phyloP scores from a whole-genome alignment of 352 stramenopile genomes.

The Phytophthora gonapodyides region DNA sequence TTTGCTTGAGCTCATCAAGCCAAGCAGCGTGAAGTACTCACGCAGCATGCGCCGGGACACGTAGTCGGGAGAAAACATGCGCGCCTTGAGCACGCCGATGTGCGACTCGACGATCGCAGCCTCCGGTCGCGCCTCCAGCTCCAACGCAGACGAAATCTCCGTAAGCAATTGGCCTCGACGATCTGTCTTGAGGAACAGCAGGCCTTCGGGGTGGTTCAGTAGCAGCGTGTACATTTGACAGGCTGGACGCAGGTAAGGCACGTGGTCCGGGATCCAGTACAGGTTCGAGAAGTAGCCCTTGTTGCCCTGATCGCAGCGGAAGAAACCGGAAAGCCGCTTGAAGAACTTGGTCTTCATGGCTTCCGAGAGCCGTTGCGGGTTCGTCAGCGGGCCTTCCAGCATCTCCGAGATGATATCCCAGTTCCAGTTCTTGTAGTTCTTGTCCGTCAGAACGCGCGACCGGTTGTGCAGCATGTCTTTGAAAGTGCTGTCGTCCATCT shows the following conservation, averaged over 20 bases:
- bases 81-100: constrained; percentile 83
- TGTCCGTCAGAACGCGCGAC: constrained; percentile 84
- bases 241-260: constrained; percentile 85
- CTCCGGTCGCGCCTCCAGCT: constrained; percentile 84
- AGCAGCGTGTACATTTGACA: constrained; percentile 91
- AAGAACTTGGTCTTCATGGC: constrained; percentile 95
- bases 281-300: constrained; percentile 91
- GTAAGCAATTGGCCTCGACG: constrained; percentile 82
- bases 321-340: constrained; percentile 90
- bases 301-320: constrained; percentile 88
- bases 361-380: constrained; percentile 85
- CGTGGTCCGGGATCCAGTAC: constrained; percentile 90
- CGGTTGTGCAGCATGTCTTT: constrained; percentile 90
- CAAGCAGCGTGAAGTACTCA: constrained; percentile 89
- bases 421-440: constrained; percentile 93
- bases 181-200: constrained; percentile 89
- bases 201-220: constrained; percentile 84
- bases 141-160: constrained; percentile 84
- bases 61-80: constrained; percentile 90
- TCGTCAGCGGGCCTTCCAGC: constrained; percentile 84
- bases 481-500: constrained; percentile 90
- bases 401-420: constrained; percentile 92
- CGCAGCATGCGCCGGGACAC: constrained; percentile 87
- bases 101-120: constrained; percentile 89
- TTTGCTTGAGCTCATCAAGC: constrained; percentile 89